phyloP scores from a whole-genome alignment of 306 rosid species.

The Ammopiptanthus mongolicus region DNA sequence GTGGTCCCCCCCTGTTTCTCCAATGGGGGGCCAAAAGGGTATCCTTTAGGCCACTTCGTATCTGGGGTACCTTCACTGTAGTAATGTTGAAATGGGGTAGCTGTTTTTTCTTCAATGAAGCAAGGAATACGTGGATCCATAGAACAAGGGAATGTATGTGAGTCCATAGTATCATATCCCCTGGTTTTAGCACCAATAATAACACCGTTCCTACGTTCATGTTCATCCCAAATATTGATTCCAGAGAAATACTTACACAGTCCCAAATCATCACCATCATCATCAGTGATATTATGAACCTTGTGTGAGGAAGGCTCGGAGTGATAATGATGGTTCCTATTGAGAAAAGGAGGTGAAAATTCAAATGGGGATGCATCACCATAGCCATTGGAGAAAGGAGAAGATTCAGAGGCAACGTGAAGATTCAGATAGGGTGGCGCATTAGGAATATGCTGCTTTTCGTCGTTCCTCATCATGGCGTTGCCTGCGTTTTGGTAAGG shows the following conservation, averaged over 20 bases:
- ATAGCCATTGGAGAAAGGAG: conserved; percentile 24
- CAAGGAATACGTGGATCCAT: conserved; percentile 10
- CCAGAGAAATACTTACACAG: conserved; percentile 32
- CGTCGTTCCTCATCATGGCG: conserved; percentile 20
- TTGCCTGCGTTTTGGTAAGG: conserved; percentile 12
- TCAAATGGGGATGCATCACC: not conserved
- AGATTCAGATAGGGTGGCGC: not conserved
- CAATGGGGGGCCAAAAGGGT: not conserved
- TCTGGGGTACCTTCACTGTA: not conserved
- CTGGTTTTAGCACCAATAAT: conserved; percentile 7
- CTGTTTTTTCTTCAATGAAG: conserved; percentile 10
- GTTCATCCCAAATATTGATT: conserved; percentile 30
- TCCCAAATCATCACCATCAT: conserved; percentile 5
- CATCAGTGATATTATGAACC: not conserved
- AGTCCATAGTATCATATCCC: not conserved
- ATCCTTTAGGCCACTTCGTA: not conserved
- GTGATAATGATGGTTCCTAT: not conserved
- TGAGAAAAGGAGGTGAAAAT: conserved; percentile 23
- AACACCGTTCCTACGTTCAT: not conserved
- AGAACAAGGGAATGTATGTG: not conserved
- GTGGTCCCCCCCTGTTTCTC: conserved; percentile 11
- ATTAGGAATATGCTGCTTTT: conserved; percentile 19
- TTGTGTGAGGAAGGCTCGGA: not conserved
- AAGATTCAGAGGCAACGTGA: conserved; percentile 18
- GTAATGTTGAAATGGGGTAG: not conserved